Percentiles rank a stretch among this genome's conserved stretches.
phyloP scores from a whole-genome alignment of 805 yeast genomes.

The Sugiyamaella smithiae region DNA sequence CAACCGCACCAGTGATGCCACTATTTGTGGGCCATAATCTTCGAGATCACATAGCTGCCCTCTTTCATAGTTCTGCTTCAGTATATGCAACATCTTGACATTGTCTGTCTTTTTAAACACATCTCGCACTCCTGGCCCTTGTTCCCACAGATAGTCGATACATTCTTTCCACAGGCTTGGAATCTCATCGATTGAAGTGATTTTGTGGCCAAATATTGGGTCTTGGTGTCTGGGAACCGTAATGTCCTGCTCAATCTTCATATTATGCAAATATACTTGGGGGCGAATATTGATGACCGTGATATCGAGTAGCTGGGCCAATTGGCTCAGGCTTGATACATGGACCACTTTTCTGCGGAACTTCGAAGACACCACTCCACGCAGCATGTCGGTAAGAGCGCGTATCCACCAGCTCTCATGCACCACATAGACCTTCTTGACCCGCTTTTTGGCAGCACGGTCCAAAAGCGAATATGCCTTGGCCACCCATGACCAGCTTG shows the following conservation, averaged over 20 bases:
- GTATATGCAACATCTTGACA: slow-evolving; percentile 27
- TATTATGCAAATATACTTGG: slow-evolving; percentile 68
- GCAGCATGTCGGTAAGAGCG: slow-evolving; percentile 67
- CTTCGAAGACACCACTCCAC: slow-evolving; percentile 57
- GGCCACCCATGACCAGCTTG: slow-evolving; percentile 72
- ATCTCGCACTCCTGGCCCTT: slow-evolving; percentile 16
- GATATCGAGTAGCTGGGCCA: slow-evolving; percentile 65
- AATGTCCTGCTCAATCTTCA: slow-evolving; percentile 49
- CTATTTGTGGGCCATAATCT: slow-evolving; percentile 55
- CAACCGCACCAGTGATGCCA: slow-evolving; percentile 44
- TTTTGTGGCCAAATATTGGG: slow-evolving; percentile 27
- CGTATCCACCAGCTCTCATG: slow-evolving; percentile 90
- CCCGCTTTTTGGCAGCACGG: slow-evolving; percentile 48
- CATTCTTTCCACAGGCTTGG: slow-evolving; percentile 36
- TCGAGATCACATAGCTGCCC: slow-evolving; percentile 52
- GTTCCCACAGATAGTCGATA: slow-evolving; percentile 18
- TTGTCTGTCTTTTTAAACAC: slow-evolving; percentile 21
- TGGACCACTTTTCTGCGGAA: slow-evolving; percentile 44
- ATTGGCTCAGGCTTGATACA: slow-evolving; percentile 49
- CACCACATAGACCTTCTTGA: slow-evolving; percentile 68
- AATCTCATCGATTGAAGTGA: slow-evolving; percentile 5
- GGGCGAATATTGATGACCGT: slow-evolving; percentile 73
- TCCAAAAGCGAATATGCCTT: slow-evolving; percentile 58
- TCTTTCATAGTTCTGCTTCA: slow-evolving; percentile 39
- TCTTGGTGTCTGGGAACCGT: slow-evolving; percentile 44